Base-by-base conservation (phyloP, 2,329 filamentous ascomycete genomes). In the Parastagonospora avenae region DNA sequence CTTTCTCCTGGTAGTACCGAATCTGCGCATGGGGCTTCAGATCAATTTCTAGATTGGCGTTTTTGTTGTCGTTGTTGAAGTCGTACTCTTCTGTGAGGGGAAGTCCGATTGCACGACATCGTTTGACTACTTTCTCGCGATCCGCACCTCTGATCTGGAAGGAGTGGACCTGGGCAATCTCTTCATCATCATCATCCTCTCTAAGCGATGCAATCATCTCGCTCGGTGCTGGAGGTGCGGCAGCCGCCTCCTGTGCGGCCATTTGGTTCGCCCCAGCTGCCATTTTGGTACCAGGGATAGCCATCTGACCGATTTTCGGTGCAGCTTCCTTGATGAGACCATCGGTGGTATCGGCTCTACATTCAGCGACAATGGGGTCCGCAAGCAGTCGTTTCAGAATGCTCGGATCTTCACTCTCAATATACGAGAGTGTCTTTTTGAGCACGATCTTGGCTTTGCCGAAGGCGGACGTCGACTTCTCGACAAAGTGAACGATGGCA, bases 81-180 rank as follows among this genome's bases (percentile, higher is more conserved):
- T 99, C 94, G 74, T 99, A 99, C 75, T 99, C 94, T 72, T 97
- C 92, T 8, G 97, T 84, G 8, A 96, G 88, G 2, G 94, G 94
- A 55, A 91, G 89, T 24, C 88, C 89, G 43, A 99, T 85, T 39
- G 90, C 88, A 45, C 96, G 83, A 68, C 94, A 97, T 52, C 91
- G 88, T 73, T 94, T 92, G 67, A 95, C 91, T 1, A 97, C 92
- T 2, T 82, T 82, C 75, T 96, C 92, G 36, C 97, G 92, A 38
- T 87, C 86, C 55, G 86, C 84, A 60, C 92, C 89, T 2, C 85
- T 84, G 53, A 99, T 95, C 67, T 97, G 90, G 66, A 99, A 97
- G 1, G 92, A 89, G 71, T 97, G 93, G 4, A 96, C 92, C 31
- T 91, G 88, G 54, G 93, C 91, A 50, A 90, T 84, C 41, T 91